Evolutionary conservation across 371 early-diverging fungal genomes (phyloP).

Genomic region (Rhizopus stolonifer): DNA sequence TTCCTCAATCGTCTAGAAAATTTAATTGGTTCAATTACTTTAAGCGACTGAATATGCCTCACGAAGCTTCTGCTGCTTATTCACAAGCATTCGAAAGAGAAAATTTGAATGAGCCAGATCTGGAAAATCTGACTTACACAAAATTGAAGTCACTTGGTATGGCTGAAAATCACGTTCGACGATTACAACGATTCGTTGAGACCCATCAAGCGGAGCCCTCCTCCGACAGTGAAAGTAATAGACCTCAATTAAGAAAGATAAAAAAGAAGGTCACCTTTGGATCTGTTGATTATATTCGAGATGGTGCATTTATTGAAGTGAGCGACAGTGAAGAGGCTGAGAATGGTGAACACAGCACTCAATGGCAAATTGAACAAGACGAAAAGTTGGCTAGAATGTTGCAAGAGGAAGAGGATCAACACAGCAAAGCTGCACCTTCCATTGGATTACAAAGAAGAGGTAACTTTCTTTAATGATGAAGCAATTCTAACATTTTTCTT

Average conservation of each 20-base stretch:
- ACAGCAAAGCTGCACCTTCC: slow-evolving; percentile 13
- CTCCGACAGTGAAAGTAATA: slow-evolving; percentile 37
- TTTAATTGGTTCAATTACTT: slow-evolving; percentile 91
- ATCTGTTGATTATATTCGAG: slow-evolving; percentile 39
- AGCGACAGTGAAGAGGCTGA: slow-evolving; percentile 11
- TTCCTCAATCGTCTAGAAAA: slow-evolving; percentile 49
- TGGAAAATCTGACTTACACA: slow-evolving; percentile 73
- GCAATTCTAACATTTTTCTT: too few species aligned
- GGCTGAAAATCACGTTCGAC: slow-evolving; percentile 79
- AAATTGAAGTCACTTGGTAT: slow-evolving; percentile 75
- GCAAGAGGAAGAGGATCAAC: slow-evolving; percentile 57
- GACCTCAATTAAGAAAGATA: slow-evolving; percentile 24
- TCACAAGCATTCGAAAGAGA: slow-evolving; percentile 80
- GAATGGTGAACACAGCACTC: not conserved
- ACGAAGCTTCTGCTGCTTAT: slow-evolving; percentile 69
- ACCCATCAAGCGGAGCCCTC: slow-evolving; percentile 35
- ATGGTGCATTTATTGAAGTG: slow-evolving; percentile 17
- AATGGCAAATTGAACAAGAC: slow-evolving; percentile 61
- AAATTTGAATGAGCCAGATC: slow-evolving; percentile 65
- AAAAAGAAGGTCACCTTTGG: slow-evolving; percentile 50
- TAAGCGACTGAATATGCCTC: slow-evolving; percentile 70
- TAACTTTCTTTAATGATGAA: slow-evolving; percentile 4
- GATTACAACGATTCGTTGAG: slow-evolving; percentile 68
- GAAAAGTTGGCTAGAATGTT: slow-evolving; percentile 78
- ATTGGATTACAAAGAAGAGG: slow-evolving; percentile 37